These are phyloP conservation scores for Toxoplasma gondii DNA, from an alignment of 169 alveolate genomes.

Conservation along the genomic window DNA sequence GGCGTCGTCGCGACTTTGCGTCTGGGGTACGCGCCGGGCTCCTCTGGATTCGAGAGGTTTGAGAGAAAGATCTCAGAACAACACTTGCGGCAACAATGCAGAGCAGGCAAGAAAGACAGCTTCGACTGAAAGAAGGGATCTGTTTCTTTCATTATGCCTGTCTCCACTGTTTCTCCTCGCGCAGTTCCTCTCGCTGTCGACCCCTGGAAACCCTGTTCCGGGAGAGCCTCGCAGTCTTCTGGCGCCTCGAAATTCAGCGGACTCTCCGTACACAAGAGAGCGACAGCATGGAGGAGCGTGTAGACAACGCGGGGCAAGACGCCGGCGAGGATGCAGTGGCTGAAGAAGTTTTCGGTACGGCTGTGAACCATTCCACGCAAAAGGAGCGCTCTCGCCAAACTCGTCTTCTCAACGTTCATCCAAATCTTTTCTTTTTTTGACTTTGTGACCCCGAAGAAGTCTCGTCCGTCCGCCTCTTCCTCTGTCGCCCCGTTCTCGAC, in stretches of 20 bases:
- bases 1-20: neutral
- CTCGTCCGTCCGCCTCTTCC: neutral
- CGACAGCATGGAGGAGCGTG: neutral
- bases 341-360: neutral
- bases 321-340: neutral
- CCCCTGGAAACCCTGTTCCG: neutral
- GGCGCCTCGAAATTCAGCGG: neutral
- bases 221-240: neutral
- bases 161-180: neutral
- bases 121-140: neutral
- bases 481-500: neutral
- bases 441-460: neutral
- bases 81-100: neutral
- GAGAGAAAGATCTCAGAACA: neutral
- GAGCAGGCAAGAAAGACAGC: neutral
- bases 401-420: neutral
- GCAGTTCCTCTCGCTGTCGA: neutral
- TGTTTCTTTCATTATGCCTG: neutral
- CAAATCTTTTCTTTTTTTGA: neutral
- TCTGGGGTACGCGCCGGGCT: too few relatives aligned
- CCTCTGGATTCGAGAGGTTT: too few relatives aligned
- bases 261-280: neutral
- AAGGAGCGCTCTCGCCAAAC: neutral
- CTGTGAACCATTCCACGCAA: neutral
- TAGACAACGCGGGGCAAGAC: neutral